Percentiles rank a stretch among this genome's conserved stretches.
Evolutionary conservation across 2,329 filamentous ascomycete genomes (phyloP).

Genomic region (Lecanoromycetidae sp.): DNA sequence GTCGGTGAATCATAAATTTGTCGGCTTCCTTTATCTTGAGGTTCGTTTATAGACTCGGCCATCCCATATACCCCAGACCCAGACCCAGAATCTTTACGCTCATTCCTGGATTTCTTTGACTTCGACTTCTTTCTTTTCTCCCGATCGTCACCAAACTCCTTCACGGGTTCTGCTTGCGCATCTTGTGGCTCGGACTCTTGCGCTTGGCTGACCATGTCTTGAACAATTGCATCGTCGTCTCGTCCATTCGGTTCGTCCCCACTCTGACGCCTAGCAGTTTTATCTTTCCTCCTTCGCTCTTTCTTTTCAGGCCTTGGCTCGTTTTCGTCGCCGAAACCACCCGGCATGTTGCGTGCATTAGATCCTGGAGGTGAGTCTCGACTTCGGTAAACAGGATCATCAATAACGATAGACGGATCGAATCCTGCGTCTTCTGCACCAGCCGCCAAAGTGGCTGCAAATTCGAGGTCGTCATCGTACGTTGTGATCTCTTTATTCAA

Average conservation of each 20-base stretch:
- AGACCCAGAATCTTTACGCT: neutral
- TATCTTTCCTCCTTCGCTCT: slow-evolving; percentile 20
- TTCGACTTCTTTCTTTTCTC: neutral
- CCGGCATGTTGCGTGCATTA: slow-evolving; percentile 29
- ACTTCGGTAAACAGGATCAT: slow-evolving; percentile 51
- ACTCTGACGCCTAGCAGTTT: neutral
- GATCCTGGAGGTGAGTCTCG: slow-evolving; percentile 53
- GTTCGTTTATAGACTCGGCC: neutral
- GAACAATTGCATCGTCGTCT: slow-evolving; percentile 32
- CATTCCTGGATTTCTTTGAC: neutral
- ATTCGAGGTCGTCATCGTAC: slow-evolving; percentile 50
- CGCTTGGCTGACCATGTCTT: slow-evolving; percentile 31
- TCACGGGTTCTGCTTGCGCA: neutral
- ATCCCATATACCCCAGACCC: neutral
- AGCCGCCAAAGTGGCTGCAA: slow-evolving; percentile 57
- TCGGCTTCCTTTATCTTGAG: neutral
- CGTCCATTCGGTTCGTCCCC: neutral
- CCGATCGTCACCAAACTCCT: neutral
- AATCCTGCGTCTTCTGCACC: slow-evolving; percentile 59
- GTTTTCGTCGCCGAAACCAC: slow-evolving; percentile 5
- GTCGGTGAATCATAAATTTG: neutral
- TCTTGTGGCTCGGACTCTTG: neutral
- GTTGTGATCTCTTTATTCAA: slow-evolving; percentile 44
- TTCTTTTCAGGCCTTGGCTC: neutral
- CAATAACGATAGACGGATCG: slow-evolving; percentile 56